Evolutionary conservation across 139 green algal species (phyloP).

Genomic region (Micractinium sp.): DNA sequence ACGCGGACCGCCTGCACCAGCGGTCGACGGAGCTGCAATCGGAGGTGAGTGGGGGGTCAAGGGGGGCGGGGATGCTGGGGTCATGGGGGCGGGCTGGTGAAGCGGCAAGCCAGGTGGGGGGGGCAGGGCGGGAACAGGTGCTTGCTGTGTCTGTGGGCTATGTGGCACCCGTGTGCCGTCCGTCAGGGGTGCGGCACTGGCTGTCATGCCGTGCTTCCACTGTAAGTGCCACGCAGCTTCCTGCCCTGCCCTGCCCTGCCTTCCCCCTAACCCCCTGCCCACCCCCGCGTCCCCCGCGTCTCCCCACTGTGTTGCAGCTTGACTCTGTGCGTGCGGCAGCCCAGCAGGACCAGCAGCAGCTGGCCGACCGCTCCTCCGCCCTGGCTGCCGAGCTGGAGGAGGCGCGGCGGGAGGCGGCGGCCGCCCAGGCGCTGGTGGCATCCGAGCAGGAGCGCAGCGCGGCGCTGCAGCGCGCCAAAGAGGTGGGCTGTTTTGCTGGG

Average conservation of each 20-base stretch:
- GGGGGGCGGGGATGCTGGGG: too few species aligned
- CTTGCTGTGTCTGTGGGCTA: too few species aligned
- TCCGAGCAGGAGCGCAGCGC: neutral
- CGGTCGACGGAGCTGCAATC: neutral
- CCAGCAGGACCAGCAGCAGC: neutral
- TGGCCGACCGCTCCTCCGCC: neutral
- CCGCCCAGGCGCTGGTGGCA: neutral
- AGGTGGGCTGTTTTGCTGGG: neutral
- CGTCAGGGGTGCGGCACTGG: too few species aligned
- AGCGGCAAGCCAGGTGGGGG: too few species aligned
- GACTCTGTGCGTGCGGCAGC: neutral
- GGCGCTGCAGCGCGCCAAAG: neutral
- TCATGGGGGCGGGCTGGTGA: too few species aligned
- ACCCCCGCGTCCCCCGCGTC: neutral
- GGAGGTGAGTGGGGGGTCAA: neutral
- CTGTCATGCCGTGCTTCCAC: too few species aligned
- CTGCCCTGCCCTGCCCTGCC: neutral
- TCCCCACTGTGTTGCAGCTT: neutral
- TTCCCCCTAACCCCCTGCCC: neutral
- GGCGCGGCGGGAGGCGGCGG: neutral
- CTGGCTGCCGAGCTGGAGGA: neutral
- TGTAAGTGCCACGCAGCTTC: too few species aligned
- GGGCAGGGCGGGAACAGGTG: too few species aligned
- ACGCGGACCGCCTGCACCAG: neutral
- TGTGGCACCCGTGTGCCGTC: too few species aligned